Evolutionary conservation across 768 basidiomycete species (phyloP), one percentile per base, ranked within the genome.

Genomic region (Naganishia vishniacii): DNA sequence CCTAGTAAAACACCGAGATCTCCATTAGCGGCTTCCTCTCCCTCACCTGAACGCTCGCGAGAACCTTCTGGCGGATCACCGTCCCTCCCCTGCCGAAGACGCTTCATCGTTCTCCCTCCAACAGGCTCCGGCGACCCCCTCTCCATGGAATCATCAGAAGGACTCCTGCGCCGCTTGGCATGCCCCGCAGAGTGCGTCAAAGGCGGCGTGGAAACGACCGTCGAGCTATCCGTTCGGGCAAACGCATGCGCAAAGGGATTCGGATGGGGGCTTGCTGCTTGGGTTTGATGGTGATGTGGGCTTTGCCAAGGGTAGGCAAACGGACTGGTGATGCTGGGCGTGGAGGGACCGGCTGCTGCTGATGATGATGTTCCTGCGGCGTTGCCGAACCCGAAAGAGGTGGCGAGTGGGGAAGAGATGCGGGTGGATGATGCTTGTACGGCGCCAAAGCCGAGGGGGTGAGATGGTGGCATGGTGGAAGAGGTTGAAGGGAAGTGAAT

Each of bases 1-100:
- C 53, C 53, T 6, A 56, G 26, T n/a, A 56, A 41, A 40, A 56
- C 53, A 37, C 53, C 53, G 3, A 56, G 25, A 56, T 56, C 53
- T 16, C 34, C 53, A 26, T 56, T 20, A 13, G 23, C 15, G 7
- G 8, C 34, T 37, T 37, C 34, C 34, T 37, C n/a, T n/a, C 8
- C 34, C 34, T 37, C 7, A 7, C 53, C 53, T 56, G 32, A 15
- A 18, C 31, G 7, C 49, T n/a, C 18, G n/a, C n/a, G n/a, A n/a
- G n/a, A n/a, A n/a, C n/a, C n/a, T n/a, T n/a, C n/a, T n/a, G n/a
- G n/a, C n/a, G n/a, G n/a, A n/a, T n/a, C n/a, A 40, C 8, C 37
- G 9, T 40, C 37, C 18, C 42, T 44, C 42, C 18, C 42, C n/a
- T 44, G 42, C n/a, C 42, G 7, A 5, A 44, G 18, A 8, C 42